These are phyloP conservation scores for Tremella mesenterica DNA, from an alignment of 768 basidiomycete genomes.

Conservation along the genomic window DNA sequence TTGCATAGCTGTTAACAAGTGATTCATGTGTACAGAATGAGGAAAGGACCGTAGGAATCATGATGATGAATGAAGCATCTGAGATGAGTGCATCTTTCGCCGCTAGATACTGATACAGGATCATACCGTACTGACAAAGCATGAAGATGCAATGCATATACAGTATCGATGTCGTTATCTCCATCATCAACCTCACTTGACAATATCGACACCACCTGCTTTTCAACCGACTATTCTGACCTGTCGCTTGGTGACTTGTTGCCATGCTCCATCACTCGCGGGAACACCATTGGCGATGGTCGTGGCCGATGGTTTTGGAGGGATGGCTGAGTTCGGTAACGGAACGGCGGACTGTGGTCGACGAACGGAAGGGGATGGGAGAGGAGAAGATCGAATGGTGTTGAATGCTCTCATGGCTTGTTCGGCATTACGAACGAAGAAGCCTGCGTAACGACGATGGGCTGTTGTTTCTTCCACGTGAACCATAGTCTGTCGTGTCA, in stretches of 20 bases:
- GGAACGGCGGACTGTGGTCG: conserved; percentile 46
- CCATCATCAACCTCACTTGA: neutral
- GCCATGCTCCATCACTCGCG: conserved; percentile 6
- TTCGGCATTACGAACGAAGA: conserved; percentile 93
- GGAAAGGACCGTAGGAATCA: too few relatives aligned
- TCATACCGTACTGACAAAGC: neutral
- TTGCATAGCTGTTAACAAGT: too few relatives aligned
- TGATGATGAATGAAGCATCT: too few relatives aligned
- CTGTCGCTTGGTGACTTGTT: conserved; percentile 13
- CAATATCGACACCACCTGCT: neutral
- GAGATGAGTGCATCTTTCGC: too few relatives aligned
- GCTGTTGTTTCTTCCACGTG: conserved; percentile 92
- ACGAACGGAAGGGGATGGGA: conserved; percentile 44
- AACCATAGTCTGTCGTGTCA: conserved; percentile 72
- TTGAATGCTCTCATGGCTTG: conserved; percentile 80
- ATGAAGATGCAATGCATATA: neutral
- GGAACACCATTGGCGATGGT: neutral
- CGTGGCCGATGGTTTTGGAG: neutral
- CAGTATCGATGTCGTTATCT: neutral
- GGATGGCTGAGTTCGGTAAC: conserved; percentile 3
- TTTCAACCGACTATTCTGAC: conserved; percentile 12
- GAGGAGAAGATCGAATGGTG: conserved; percentile 56
- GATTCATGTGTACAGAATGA: too few relatives aligned
- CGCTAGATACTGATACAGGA: too few relatives aligned
- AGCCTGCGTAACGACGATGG: conserved; percentile 84